Conservation (phyloP, 306 rosid genomes). For the Acacia acuminata region DNA sequence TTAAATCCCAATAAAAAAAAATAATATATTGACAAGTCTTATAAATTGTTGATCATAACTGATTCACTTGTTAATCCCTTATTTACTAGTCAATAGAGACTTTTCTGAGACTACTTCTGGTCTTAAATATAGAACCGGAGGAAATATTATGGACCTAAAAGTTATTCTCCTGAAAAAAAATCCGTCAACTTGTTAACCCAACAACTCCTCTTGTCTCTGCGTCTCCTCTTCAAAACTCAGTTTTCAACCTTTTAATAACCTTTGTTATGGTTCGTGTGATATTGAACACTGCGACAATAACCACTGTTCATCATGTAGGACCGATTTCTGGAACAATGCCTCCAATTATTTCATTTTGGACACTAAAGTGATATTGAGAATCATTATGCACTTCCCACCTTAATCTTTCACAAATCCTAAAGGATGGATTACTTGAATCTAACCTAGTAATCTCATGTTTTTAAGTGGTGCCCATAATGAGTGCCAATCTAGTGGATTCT, state of each 20-base stretch:
- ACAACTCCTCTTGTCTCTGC: constrained; percentile 4
- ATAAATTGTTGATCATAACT: too few species aligned
- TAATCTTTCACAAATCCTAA: not conserved
- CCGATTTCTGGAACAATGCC: not conserved
- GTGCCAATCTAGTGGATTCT: not conserved
- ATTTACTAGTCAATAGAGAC: too few species aligned
- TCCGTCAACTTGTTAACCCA: constrained; percentile 34
- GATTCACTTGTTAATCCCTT: too few species aligned
- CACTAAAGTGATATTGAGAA: not conserved
- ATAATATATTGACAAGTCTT: too few species aligned
- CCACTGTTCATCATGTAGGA: not conserved
- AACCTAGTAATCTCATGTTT: not conserved
- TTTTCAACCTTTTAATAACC: constrained; percentile 11
- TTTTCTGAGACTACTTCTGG: too few species aligned
- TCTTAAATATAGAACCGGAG: too few species aligned
- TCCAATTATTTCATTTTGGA: not conserved
- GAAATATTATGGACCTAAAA: too few species aligned
- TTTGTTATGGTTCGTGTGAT: constrained; percentile 28
- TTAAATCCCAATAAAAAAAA: too few species aligned
- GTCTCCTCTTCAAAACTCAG: not conserved
- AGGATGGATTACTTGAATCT: not conserved
- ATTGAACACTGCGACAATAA: constrained; percentile 6
- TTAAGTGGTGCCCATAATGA: not conserved
- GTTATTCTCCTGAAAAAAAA: not conserved
- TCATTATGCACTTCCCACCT: not conserved